Evolutionary conservation across 2,329 filamentous ascomycete species (phyloP).

Genomic region (Hymenoscyphus albidus): DNA sequence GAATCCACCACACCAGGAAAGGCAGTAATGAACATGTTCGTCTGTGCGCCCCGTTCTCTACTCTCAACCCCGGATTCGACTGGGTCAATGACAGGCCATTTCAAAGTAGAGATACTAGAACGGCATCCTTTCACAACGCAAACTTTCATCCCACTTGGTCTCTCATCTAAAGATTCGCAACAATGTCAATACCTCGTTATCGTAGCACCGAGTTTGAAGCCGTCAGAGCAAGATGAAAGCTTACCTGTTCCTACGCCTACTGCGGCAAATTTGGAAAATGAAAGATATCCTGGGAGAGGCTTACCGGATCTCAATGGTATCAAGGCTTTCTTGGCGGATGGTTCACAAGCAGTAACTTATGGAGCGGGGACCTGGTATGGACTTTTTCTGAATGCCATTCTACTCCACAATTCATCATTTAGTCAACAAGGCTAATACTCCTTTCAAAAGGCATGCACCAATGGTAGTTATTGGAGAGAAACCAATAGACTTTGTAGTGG

Average conservation of each 20-base stretch:
- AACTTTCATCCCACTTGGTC: constrained; percentile 77
- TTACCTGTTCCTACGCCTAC: constrained; percentile 39
- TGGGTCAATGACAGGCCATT: constrained; percentile 38
- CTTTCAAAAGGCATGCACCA: constrained; percentile 64
- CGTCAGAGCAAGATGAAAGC: constrained; percentile 35
- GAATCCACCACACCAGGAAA: constrained; percentile 47
- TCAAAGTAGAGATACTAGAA: constrained; percentile 74
- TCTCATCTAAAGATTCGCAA: constrained; percentile 42
- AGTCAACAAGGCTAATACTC: background rate
- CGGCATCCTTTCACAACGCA: constrained; percentile 92
- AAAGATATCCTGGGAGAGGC: constrained; percentile 25
- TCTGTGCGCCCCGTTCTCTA: constrained; percentile 66
- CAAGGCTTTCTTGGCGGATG: constrained; percentile 73
- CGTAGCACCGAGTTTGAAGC: constrained; percentile 72
- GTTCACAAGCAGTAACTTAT: constrained; percentile 84
- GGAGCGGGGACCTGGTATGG: constrained; percentile 74
- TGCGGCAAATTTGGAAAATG: constrained; percentile 8
- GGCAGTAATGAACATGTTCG: constrained; percentile 82
- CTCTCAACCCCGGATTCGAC: constrained; percentile 31
- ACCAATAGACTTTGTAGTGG: constrained; percentile 80
- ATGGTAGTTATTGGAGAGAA: constrained; percentile 79
- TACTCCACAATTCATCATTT: background rate
- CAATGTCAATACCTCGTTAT: constrained; percentile 72
- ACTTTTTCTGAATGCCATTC: background rate
- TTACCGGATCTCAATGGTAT: constrained; percentile 69